These are phyloP conservation scores for Acorus gramineus DNA, from an alignment of 106 monocot species.

Conservation along the genomic window DNA sequence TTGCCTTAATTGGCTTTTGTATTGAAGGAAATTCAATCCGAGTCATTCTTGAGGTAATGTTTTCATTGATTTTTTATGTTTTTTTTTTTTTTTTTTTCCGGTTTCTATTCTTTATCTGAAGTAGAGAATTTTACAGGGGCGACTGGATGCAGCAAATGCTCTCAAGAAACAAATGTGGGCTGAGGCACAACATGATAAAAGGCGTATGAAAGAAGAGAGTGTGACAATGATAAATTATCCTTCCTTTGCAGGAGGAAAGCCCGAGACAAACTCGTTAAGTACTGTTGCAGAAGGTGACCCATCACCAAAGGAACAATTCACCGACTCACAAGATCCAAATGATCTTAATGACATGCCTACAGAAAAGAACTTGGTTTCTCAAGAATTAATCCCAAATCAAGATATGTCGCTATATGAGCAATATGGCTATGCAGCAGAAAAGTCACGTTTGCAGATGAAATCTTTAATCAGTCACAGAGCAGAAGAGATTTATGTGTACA, in stretches of 20 bases:
- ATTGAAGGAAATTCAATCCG: slow-evolving; percentile 94
- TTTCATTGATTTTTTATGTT: background rate
- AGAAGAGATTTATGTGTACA: slow-evolving; percentile 82
- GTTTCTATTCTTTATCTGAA: background rate
- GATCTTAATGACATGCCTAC: slow-evolving; percentile 18
- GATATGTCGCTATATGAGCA: slow-evolving; percentile 40
- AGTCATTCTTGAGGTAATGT: slow-evolving; percentile 67
- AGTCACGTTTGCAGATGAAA: slow-evolving; percentile 77
- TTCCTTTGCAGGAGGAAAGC: slow-evolving; percentile 31
- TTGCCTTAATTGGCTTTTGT: slow-evolving; percentile 70
- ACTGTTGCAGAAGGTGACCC: slow-evolving; percentile 17
- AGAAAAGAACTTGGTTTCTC: slow-evolving; percentile 43
- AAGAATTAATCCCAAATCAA: slow-evolving; percentile 37
- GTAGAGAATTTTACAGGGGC: slow-evolving; percentile 43
- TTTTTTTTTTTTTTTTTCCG: no score
- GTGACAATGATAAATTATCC: slow-evolving; percentile 45
- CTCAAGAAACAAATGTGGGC: slow-evolving; percentile 99
- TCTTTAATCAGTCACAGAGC: slow-evolving; percentile 83
- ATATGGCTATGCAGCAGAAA: slow-evolving; percentile 65
- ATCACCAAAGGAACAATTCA: slow-evolving; percentile 23
- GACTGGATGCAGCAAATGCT: slow-evolving; percentile 86
- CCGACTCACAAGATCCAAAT: slow-evolving; percentile 20
- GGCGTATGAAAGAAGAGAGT: slow-evolving; percentile 81
- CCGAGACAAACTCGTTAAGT: slow-evolving; percentile 40
- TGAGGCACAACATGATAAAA: slow-evolving; percentile 88